Conservation (phyloP, 371 early-diverging fungal genomes). For the Mucor indicus region DNA sequence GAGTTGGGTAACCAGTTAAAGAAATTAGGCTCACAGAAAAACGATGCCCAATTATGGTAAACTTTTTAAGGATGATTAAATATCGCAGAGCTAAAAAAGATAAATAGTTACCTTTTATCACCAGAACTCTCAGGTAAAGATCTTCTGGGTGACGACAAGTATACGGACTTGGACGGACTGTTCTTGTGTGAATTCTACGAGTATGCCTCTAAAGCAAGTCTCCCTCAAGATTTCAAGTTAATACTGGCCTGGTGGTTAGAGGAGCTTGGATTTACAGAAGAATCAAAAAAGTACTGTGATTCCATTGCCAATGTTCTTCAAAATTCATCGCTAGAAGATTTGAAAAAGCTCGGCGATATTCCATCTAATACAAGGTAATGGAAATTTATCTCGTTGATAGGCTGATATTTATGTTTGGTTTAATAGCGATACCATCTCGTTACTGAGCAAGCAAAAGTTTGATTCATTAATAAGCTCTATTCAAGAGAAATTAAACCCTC, state of each 20-base stretch:
- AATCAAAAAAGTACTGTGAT: slow-evolving; percentile 74
- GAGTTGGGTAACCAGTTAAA: slow-evolving; percentile 74
- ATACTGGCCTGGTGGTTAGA: slow-evolving; percentile 77
- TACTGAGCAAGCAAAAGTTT: slow-evolving; percentile 14
- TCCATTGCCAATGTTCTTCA: slow-evolving; percentile 63
- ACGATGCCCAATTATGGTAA: slow-evolving; percentile 82
- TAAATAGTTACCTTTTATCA: slow-evolving; percentile 71
- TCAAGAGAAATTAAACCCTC: neutral
- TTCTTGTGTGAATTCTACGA: slow-evolving; percentile 83
- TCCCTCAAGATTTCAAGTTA: slow-evolving; percentile 84
- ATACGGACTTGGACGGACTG: slow-evolving; percentile 52
- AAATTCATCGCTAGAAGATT: neutral
- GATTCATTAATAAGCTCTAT: slow-evolving; percentile 13
- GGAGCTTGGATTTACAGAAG: slow-evolving; percentile 70
- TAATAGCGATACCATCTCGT: slow-evolving; percentile 5
- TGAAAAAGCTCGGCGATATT: neutral
- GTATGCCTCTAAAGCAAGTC: slow-evolving; percentile 45
- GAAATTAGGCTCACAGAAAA: slow-evolving; percentile 38
- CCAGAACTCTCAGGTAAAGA: slow-evolving; percentile 52
- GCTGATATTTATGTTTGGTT: neutral
- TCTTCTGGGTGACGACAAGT: slow-evolving; percentile 55
- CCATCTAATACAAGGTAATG: neutral
- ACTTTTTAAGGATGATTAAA: too few relatives aligned
- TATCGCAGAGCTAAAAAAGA: too few relatives aligned
- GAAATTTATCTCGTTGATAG: neutral